phyloP scores from a whole-genome alignment of 768 basidiomycete genomes.

The Daedaleopsis sinensis region DNA sequence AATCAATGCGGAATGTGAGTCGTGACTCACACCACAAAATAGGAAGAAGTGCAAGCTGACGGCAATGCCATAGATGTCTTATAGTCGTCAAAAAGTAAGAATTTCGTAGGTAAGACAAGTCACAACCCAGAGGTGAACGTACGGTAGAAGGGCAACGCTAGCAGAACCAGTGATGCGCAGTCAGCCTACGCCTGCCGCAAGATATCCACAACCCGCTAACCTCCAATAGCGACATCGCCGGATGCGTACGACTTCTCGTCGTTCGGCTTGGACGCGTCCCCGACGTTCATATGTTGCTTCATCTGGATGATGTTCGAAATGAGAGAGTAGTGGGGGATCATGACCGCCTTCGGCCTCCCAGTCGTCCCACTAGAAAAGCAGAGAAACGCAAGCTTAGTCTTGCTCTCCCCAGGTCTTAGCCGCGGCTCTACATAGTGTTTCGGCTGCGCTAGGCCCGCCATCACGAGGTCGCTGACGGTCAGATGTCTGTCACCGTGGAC shows the following conservation, averaged over 20 bases:
- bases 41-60: slow-evolving; percentile 62
- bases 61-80: slow-evolving; percentile 70
- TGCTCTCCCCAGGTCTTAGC: slow-evolving; percentile 61
- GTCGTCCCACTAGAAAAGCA: slow-evolving; percentile 80
- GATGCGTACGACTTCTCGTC: slow-evolving; percentile 33
- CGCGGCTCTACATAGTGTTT: slow-evolving; percentile 50
- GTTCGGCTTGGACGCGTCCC: slow-evolving; percentile 7
- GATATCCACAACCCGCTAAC: slow-evolving; percentile 34
- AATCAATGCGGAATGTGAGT: not conserved
- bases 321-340: slow-evolving; percentile 39
- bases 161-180: not conserved
- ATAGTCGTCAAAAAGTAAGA: too few species aligned
- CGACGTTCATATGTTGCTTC: slow-evolving; percentile 44
- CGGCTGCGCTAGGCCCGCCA: slow-evolving; percentile 45
- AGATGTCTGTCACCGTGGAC: slow-evolving; percentile 19
- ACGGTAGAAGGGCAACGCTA: not conserved
- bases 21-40: slow-evolving; percentile 52
- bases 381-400: slow-evolving; percentile 69
- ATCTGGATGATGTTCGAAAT: slow-evolving; percentile 38
- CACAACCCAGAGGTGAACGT: not conserved
- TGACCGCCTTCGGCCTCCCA: slow-evolving; percentile 64
- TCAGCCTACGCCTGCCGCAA: not conserved
- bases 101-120: too few species aligned
- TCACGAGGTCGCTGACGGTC: slow-evolving; percentile 52
- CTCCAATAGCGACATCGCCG: slow-evolving; percentile 62